phyloP scores from a whole-genome alignment of 2,329 filamentous ascomycete genomes.

The Remersonia thermophila region DNA sequence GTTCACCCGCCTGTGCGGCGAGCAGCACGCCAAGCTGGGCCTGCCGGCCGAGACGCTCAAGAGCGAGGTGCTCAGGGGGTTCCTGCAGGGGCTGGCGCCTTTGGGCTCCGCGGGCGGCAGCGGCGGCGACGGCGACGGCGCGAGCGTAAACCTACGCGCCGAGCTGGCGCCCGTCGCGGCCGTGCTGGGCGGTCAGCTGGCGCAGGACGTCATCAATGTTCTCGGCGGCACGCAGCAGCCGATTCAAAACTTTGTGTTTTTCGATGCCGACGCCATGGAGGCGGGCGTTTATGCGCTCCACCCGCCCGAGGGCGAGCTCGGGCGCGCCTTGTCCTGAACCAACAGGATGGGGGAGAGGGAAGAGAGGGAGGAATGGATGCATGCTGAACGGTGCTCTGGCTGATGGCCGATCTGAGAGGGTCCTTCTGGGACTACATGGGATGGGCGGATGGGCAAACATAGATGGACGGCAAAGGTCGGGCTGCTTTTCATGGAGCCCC shows the following conservation, averaged over 20 bases:
- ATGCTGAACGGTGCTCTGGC: too few relatives aligned
- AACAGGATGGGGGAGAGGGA: too few relatives aligned
- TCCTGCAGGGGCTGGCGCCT: constrained; percentile 70
- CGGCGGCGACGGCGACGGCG: too few relatives aligned
- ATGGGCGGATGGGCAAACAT: too few relatives aligned
- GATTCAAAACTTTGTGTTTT: constrained; percentile 87
- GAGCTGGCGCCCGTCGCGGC: constrained; percentile 82
- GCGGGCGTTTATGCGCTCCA: constrained; percentile 74
- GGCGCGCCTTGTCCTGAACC: constrained; percentile 18
- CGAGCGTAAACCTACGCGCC: too few relatives aligned
- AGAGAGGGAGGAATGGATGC: too few relatives aligned
- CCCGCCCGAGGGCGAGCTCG: constrained; percentile 44
- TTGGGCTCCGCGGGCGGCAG: too few relatives aligned
- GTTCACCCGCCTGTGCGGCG: constrained; percentile 67
- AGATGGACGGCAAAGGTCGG: too few relatives aligned
- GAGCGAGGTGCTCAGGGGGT: constrained; percentile 64
- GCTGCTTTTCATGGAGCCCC: too few relatives aligned
- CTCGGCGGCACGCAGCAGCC: constrained; percentile 84
- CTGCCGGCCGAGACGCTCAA: constrained; percentile 55
- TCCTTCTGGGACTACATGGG: too few relatives aligned
- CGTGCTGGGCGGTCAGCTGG: constrained; percentile 77
- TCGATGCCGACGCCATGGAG: constrained; percentile 72
- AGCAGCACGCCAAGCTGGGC: constrained; percentile 64
- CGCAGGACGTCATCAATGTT: constrained; percentile 96
- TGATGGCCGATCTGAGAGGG: too few relatives aligned